phyloP scores from a whole-genome alignment of 495 filamentous ascomycete genomes.

The Penicillium ochrochloron region DNA sequence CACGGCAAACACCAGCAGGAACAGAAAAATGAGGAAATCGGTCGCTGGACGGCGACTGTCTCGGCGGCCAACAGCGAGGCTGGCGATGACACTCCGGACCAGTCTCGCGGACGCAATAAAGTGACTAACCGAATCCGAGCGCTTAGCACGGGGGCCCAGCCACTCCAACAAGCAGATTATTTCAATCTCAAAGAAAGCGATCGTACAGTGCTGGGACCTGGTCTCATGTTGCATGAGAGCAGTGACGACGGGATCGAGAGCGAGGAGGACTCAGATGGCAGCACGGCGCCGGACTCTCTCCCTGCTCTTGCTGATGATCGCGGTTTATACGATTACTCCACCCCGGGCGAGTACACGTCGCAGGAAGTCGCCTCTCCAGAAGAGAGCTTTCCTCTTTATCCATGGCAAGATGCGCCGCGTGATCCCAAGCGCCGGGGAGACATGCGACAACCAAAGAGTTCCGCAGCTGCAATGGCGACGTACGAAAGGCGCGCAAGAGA shows the following conservation, averaged over 20 bases:
- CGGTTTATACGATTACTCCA: conserved; percentile 31
- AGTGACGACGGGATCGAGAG: conserved; percentile 42
- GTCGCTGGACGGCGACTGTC: conserved; percentile 48
- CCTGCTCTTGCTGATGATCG: conserved; percentile 38
- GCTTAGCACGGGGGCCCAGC: conserved; percentile 52
- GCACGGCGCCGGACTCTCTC: conserved; percentile 37
- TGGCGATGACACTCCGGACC: conserved; percentile 35
- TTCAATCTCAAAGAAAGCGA: conserved; percentile 39
- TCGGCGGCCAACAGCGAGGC: conserved; percentile 48
- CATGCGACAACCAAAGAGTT: conserved; percentile 48
- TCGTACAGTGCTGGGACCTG: conserved; percentile 49
- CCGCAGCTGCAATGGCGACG: conserved; percentile 50
- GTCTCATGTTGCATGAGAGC: conserved; percentile 50
- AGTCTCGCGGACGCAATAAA: conserved; percentile 27
- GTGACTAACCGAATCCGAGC: conserved; percentile 43
- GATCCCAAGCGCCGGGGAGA: conserved; percentile 38
- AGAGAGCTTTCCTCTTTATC: conserved; percentile 38
- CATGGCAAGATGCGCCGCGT: conserved; percentile 49
- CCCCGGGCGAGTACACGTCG: conserved; percentile 32
- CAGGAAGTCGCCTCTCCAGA: conserved; percentile 26
- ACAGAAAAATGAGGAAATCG: conserved; percentile 52
- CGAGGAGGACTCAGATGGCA: conserved; percentile 30
- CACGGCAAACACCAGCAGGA: conserved; percentile 43
- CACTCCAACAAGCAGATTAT: conserved; percentile 46
- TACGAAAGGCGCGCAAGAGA: conserved; percentile 49